Evolutionary conservation across 768 basidiomycete species (phyloP).

Genomic region (Leucocoprinus birnbaumii): DNA sequence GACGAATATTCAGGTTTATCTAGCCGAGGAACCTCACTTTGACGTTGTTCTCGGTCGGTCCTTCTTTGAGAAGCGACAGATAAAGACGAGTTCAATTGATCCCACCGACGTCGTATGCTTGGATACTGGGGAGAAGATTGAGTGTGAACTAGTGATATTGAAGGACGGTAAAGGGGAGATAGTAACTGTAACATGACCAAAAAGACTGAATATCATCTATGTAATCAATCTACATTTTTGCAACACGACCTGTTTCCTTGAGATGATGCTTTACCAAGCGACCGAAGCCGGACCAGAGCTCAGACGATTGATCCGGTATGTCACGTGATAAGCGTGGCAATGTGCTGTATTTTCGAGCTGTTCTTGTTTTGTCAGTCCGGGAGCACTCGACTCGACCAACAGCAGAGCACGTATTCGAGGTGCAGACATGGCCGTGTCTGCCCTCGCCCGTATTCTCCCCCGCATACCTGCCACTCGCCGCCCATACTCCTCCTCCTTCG

Average conservation of each 20-base stretch:
- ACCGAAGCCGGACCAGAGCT: too few relatives aligned
- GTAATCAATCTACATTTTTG: too few relatives aligned
- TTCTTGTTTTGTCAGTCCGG: background rate
- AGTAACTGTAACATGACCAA: slow-evolving; percentile 78
- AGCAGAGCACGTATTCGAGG: background rate
- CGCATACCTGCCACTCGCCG: slow-evolving; percentile 47
- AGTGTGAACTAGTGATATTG: slow-evolving; percentile 88
- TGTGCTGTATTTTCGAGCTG: background rate
- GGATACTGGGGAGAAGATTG: slow-evolving; percentile 89
- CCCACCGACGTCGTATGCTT: slow-evolving; percentile 88
- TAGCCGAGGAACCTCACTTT: slow-evolving; percentile 94
- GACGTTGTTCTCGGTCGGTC: slow-evolving; percentile 90
- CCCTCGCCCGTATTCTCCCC: slow-evolving; percentile 46
- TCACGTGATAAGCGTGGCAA: background rate
- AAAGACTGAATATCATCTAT: background rate
- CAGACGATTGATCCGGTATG: background rate
- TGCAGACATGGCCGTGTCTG: slow-evolving; percentile 37
- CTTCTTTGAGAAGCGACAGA: slow-evolving; percentile 79
- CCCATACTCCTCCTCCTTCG: slow-evolving; percentile 75
- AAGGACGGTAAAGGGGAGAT: slow-evolving; percentile 90
- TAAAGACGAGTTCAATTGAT: slow-evolving; percentile 80
- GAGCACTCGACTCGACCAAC: background rate
- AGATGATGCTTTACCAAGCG: too few relatives aligned
- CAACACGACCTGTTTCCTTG: too few relatives aligned
- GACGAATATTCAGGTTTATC: slow-evolving; percentile 58